Conservation (phyloP, 2,329 filamentous ascomycete species). For the Herpotrichia juniperi region DNA sequence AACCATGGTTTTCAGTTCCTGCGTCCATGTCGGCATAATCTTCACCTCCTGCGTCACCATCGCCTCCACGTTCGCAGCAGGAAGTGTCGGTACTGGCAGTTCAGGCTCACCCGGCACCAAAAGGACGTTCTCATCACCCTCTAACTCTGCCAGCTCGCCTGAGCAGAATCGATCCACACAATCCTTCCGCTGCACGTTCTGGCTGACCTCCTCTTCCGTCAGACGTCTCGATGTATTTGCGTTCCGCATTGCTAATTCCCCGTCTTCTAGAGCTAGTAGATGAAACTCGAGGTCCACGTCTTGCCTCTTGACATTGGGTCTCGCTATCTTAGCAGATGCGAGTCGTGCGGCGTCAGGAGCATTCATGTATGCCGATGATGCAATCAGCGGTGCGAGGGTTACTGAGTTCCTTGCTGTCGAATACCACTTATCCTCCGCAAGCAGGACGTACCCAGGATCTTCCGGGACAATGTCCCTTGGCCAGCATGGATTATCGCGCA, state of each 20-base stretch:
- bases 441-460: constrained; percentile 4
- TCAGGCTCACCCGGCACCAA: neutral
- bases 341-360: neutral
- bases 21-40: neutral
- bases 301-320: neutral
- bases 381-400: neutral
- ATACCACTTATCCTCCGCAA: constrained; percentile 4
- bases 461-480: constrained; percentile 2
- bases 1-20: neutral
- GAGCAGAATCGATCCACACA: constrained; percentile 4
- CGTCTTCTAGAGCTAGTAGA: neutral
- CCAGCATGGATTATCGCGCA: constrained; percentile 9
- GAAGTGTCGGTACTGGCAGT: neutral
- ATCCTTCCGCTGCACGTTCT: neutral
- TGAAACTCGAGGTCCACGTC: neutral
- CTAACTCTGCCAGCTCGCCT: constrained; percentile 85
- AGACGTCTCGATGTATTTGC: constrained; percentile 2
- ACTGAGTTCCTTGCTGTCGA: neutral
- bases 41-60: neutral
- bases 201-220: neutral
- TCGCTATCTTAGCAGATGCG: neutral
- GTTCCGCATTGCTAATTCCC: neutral
- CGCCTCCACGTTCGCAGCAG: neutral
- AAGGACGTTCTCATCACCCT: constrained; percentile 81
- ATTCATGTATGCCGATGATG: neutral